A percentile compares a stretch with the other conserved stretches of the same genome.
phyloP scores from a whole-genome alignment of 2,329 filamentous ascomycete species.

The Ophiocordyceps camponoti-floridani region DNA sequence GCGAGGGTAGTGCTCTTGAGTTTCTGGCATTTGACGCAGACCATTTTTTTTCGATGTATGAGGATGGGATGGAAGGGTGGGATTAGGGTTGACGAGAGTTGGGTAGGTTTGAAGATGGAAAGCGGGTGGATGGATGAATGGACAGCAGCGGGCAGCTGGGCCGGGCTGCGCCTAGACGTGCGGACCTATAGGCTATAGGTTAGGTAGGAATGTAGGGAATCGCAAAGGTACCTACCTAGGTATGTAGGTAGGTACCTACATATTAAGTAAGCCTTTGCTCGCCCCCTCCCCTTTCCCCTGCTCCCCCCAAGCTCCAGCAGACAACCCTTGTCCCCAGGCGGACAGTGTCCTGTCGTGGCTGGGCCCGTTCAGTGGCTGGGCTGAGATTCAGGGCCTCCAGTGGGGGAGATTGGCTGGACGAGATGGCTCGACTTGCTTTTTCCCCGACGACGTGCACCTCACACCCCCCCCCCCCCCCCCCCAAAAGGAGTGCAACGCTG shows the following conservation, averaged over 20 bases:
- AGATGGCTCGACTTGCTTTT: neutral
- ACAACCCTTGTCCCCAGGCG: neutral
- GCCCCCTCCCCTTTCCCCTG: no score
- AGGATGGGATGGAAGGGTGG: neutral
- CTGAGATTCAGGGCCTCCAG: neutral
- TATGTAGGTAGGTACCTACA: neutral
- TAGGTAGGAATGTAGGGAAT: no score
- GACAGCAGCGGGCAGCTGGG: no score
- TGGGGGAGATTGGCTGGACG: neutral
- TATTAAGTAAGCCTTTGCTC: no score
- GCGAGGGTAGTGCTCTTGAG: slow-evolving; percentile 39
- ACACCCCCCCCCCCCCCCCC: neutral
- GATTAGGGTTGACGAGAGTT: neutral
- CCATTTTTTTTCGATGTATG: slow-evolving; percentile 31
- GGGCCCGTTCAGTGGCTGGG: neutral
- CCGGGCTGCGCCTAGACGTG: no score
- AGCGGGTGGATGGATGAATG: no score
- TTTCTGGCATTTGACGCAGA: slow-evolving; percentile 47
- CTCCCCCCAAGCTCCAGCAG: no score
- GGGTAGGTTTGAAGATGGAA: no score
- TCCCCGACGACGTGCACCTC: neutral
- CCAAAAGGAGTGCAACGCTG: neutral
- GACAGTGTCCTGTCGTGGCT: neutral
- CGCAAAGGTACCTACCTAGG: neutral
- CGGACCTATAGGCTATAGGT: no score